Base-by-base conservation (phyloP, 306 rosid species). In the Prunus campanulata region DNA sequence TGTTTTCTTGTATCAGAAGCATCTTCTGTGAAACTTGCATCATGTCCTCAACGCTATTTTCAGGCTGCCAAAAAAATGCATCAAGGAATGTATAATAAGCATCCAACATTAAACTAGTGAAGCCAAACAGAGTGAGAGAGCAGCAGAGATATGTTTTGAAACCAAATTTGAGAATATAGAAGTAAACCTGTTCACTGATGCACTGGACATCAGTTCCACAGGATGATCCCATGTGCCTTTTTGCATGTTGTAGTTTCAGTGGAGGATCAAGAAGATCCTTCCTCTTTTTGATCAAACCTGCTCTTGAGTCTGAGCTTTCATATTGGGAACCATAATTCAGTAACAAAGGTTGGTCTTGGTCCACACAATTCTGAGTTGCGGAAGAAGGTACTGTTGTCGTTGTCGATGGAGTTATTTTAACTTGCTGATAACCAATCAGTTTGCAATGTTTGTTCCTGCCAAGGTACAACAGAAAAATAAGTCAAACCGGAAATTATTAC, bases 371-470 rank as follows among this genome's bases (percentile, higher is more conserved):
- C 25, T 3, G 44, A 48, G 24, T 69, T 49, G 22, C 16, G 1
- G 60, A 49, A 24, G 59, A 69, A 69, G 73, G 24, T 49, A 22
- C 15, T 49, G 27, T 32, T 10, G 74, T 29, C 12, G 4, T 27
- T 30, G 27, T 51, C 39, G 16, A 1, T 15, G 11, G 75, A 32
- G 2, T 11, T 32, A 11, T 32, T 39, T 35, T 20, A 3, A 2
- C 2, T 11, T 20, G 14, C 66, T 51, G 83, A 88, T 92, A 89
- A 62, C 96, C 98, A 63, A 90, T 42, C 19, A 86, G 78, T 69
- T 19, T 79, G 75, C 93, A 89, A 78, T 90, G 87, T n/a, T 19
- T 46, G 74, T 85, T 88, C 96, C 98, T 95, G 85, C 68, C 80
- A 47, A 81, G 81, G 20, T 63, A 74, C 25, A 64, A 78, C 57